phyloP scores from a whole-genome alignment of 805 yeast genomes.

The Candida stauntonica region DNA sequence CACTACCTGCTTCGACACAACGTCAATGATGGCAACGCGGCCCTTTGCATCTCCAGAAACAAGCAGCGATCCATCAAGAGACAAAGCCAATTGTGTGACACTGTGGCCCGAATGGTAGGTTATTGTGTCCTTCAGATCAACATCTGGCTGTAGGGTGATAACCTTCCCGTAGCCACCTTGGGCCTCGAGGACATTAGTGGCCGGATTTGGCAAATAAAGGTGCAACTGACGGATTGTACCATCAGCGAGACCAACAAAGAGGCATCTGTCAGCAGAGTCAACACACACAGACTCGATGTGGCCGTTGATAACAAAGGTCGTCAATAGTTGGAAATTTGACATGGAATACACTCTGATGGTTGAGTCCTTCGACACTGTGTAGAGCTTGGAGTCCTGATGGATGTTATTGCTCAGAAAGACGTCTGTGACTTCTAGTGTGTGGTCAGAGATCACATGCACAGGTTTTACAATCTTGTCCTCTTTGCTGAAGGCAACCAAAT shows the following conservation, averaged over 20 bases:
- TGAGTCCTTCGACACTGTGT: conserved; percentile 67
- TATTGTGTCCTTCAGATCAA: conserved; percentile 45
- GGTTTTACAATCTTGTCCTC: conserved; percentile 46
- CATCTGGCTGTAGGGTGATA: conserved; percentile 40
- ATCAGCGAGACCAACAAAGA: conserved; percentile 63
- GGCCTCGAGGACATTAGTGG: conserved; percentile 26
- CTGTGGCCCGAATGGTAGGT: conserved; percentile 41
- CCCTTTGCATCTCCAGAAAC: conserved; percentile 76
- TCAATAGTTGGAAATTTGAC: conserved; percentile 37
- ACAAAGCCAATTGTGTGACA: conserved; percentile 52
- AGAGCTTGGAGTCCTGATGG: conserved; percentile 56
- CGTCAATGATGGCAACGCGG: conserved; percentile 60
- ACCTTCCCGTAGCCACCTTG: conserved; percentile 29
- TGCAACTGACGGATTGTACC: conserved; percentile 60
- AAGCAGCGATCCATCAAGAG: conserved; percentile 71
- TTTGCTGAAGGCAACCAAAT: conserved; percentile 41
- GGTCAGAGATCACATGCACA: conserved; percentile 51
- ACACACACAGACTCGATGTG: conserved; percentile 54
- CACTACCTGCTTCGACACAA: conserved; percentile 61
- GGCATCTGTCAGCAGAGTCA: conserved; percentile 76
- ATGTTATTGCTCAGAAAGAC: conserved; percentile 46
- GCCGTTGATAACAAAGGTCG: conserved; percentile 67
- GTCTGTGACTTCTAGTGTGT: conserved; percentile 46
- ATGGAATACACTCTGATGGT: conserved; percentile 72
- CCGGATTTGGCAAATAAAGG: conserved; percentile 35